phyloP scores from a whole-genome alignment of 2,329 filamentous ascomycete genomes.

The Fusarium sp. region DNA sequence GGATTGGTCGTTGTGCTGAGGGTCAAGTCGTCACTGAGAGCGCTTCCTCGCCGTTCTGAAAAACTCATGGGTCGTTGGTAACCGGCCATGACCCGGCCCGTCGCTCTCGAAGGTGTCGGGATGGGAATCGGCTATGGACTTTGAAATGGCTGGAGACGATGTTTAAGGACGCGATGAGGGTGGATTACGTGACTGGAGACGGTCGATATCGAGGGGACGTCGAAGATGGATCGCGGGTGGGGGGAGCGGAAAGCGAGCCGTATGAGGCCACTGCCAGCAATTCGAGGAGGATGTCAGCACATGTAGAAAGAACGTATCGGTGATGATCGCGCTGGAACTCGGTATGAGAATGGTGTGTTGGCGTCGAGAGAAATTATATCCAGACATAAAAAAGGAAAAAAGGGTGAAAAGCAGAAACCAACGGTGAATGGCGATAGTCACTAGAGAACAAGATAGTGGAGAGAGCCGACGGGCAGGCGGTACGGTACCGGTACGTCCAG shows the following conservation, averaged over 20 bases:
- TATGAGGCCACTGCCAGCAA: conserved; percentile 32
- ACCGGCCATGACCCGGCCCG: conserved; percentile 49
- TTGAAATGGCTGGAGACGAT: conserved; percentile 6
- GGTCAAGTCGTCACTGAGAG: conserved; percentile 67
- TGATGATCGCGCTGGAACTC: conserved; percentile 2
- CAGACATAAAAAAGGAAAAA: conserved; percentile 26
- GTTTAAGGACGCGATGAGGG: conserved; percentile 25
- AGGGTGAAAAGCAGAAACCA: conserved; percentile 36
- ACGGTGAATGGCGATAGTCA: conserved; percentile 37
- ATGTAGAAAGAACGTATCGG: conserved; percentile 25
- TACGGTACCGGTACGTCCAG: conserved; percentile 28
- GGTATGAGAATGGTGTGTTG: conserved; percentile 2
- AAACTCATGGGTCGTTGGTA: conserved; percentile 65
- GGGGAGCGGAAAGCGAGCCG: conserved; percentile 27
- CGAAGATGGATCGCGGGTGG: conserved; percentile 33
- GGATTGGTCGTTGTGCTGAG: conserved; percentile 61
- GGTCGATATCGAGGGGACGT: conserved; percentile 35
- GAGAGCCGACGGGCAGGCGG: conserved; percentile 31
- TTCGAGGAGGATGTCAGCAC: conserved; percentile 38
- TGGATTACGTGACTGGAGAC: conserved; percentile 18
- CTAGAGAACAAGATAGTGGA: conserved; percentile 33
- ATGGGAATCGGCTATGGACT: conserved; percentile 6
- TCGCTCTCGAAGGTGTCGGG: conserved; percentile 25
- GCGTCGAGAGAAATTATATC: conserved; percentile 4
- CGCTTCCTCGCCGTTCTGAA: conserved; percentile 70